Evolutionary conservation across 1,284 basidiomycete genomes (phyloP), one percentile per base, ranked within the genome.

Genomic region (Leccinum solheimii): DNA sequence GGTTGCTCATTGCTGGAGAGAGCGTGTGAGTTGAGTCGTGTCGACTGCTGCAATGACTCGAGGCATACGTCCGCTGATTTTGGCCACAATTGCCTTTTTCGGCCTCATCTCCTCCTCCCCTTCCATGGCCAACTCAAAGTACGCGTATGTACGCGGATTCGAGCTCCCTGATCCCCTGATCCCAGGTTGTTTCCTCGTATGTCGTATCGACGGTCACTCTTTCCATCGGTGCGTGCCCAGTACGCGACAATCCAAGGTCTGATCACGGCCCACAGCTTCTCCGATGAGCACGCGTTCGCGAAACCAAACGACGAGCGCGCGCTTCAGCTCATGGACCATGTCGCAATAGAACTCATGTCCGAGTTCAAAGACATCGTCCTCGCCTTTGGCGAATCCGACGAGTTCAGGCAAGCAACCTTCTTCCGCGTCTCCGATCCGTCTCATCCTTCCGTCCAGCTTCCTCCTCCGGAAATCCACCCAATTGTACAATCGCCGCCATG

Each of bases 301-400:
- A 99, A 98, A 72, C 97, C 97, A 0, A 99, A 98, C 76, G 97
- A 99, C 76, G 76, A 83, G 40, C 83, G 86, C 19, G 97, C 96
- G 0, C 81, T 99, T 7, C 77, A 88, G 65, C 83, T 99, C 48
- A 98, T 99, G 97, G 96, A 99, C 73, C 83, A 86, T 61, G 94
- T 95, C 0, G 97, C 97, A 0, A 81, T 81, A 65, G 80, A 86
- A 51, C 83, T 97, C 38, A 92, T 99, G 91, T 78, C 87, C 40
- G 87, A 90, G 70, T 90, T 91, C 70, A 83, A 85, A 51, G 94
- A 96, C 72, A 85, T 97, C 57, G 79, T 94, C 6, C 81, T 96
- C 32, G 97, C 85, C 0, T 99, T 97, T 74, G 97, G 97, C 1
- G 94, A 99, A 79, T 97, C 94, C 48, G 97, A 99, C 76, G 97